phyloP scores from a whole-genome alignment of 345 rosid species.

The Sisymbrium irio region DNA sequence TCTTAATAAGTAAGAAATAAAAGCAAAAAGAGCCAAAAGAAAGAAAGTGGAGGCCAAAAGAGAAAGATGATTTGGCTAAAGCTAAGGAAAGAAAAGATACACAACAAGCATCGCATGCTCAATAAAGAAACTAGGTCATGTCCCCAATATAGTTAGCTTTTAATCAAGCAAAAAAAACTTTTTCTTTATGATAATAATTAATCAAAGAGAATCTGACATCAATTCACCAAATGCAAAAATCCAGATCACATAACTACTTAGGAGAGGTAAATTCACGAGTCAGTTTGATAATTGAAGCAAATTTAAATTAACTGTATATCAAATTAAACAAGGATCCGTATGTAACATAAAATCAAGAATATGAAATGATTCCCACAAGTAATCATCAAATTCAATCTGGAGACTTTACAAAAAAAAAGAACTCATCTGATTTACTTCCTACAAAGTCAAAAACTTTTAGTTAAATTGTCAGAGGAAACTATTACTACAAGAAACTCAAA shows the following conservation, averaged over 20 bases:
- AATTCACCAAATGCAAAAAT: slow-evolving; percentile 1
- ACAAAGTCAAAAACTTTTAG: background rate
- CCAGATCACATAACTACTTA: slow-evolving; percentile 2
- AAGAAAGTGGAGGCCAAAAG: slow-evolving; percentile 21
- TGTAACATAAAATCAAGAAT: slow-evolving; percentile 3
- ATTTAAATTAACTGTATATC: background rate
- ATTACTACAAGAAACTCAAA: background rate
- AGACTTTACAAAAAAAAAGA: background rate
- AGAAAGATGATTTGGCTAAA: slow-evolving; percentile 32
- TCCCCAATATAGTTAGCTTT: slow-evolving; percentile 17
- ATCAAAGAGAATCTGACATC: slow-evolving; percentile 20
- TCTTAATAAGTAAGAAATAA: slow-evolving; percentile 32
- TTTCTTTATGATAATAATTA: background rate
- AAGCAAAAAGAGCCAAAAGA: background rate
- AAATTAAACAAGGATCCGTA: background rate
- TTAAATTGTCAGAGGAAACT: slow-evolving; percentile 7
- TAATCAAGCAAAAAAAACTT: background rate
- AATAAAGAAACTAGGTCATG: slow-evolving; percentile 32
- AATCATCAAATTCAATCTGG: slow-evolving; percentile 16
- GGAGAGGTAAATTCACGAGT: background rate
- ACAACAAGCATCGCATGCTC: slow-evolving; percentile 33
- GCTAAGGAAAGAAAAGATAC: slow-evolving; percentile 17
- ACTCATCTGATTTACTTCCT: slow-evolving; percentile 26
- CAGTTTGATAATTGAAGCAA: background rate
- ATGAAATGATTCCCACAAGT: background rate